Evolutionary conservation across 23 red algal genomes (phyloP).

Genomic region (Gracilaria caudata): DNA sequence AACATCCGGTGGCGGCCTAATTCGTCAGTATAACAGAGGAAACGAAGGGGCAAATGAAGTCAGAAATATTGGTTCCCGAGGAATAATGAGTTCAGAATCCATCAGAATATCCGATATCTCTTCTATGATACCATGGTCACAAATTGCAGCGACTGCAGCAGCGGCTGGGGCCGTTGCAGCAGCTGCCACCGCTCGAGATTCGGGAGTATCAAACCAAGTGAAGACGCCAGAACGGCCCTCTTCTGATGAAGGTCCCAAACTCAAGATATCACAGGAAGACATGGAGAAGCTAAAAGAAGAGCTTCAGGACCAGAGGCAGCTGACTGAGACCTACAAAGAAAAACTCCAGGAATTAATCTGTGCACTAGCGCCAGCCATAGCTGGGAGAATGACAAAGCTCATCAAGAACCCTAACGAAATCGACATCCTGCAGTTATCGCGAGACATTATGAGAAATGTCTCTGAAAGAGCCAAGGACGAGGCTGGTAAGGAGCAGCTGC

Average conservation of each 20-base stretch:
- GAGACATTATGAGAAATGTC: background rate
- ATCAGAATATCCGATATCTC: background rate
- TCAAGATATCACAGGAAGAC: background rate
- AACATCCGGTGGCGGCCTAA: background rate
- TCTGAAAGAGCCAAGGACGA: slow-evolving; percentile 9
- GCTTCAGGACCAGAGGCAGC: background rate
- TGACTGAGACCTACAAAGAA: slow-evolving; percentile 7
- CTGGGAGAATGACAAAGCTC: slow-evolving; percentile 5
- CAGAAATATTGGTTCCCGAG: background rate
- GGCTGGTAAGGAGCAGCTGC: slow-evolving; percentile 13
- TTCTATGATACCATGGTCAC: slow-evolving; percentile 24
- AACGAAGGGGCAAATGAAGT: background rate
- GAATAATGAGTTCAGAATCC: background rate
- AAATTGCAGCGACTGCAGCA: slow-evolving; percentile 35
- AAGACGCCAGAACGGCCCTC: background rate
- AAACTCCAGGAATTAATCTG: slow-evolving; percentile 35
- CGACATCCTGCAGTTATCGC: background rate
- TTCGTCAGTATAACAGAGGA: background rate
- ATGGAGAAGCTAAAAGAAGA: background rate
- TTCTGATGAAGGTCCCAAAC: background rate
- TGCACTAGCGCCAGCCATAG: background rate
- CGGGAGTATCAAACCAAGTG: background rate
- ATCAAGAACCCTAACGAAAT: slow-evolving; percentile 1
- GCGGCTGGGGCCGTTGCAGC: slow-evolving; percentile 35
- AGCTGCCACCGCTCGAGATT: slow-evolving; percentile 10